These are phyloP conservation scores for Mortierella alpina DNA, from an alignment of 192 early-diverging fungal species.

Conservation along the genomic window DNA sequence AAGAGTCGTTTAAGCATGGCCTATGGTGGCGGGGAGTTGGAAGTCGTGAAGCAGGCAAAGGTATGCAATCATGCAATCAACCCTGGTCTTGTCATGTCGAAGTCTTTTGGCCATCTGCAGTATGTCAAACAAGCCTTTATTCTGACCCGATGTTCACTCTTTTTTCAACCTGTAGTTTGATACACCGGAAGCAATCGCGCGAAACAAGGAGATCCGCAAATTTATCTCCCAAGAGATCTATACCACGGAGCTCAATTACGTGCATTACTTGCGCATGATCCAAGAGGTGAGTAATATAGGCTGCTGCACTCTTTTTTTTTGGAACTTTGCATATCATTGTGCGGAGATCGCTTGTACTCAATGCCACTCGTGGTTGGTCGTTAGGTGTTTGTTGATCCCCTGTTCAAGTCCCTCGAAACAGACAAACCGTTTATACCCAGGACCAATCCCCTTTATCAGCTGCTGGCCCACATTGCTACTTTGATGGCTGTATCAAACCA, in stretches of 20 bases:
- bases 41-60: slow-evolving; percentile 48
- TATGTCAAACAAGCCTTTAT: background rate
- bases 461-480: slow-evolving; percentile 29
- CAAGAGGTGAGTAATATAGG: slow-evolving; percentile 52
- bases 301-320: background rate
- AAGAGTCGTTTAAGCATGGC: slow-evolving; percentile 52
- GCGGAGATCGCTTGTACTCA: background rate
- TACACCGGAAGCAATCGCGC: slow-evolving; percentile 43
- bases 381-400: slow-evolving; percentile 47
- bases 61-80: slow-evolving; percentile 3
- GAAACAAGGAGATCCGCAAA: slow-evolving; percentile 54
- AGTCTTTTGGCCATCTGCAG: background rate
- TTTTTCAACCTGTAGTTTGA: slow-evolving; percentile 32
- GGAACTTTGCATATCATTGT: background rate
- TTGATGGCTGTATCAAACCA: slow-evolving; percentile 29
- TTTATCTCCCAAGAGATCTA: slow-evolving; percentile 63
- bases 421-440: slow-evolving; percentile 51
- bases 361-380: background rate
- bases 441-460: slow-evolving; percentile 34
- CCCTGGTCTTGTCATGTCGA: background rate
- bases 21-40: slow-evolving; percentile 48
- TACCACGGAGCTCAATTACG: slow-evolving; percentile 61
- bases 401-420: slow-evolving; percentile 30
- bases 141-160: background rate
- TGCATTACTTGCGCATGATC: slow-evolving; percentile 59